Evolutionary conservation across 352 stramenopile species (phyloP).

Genomic region (Ochromonadaceae sp.): DNA sequence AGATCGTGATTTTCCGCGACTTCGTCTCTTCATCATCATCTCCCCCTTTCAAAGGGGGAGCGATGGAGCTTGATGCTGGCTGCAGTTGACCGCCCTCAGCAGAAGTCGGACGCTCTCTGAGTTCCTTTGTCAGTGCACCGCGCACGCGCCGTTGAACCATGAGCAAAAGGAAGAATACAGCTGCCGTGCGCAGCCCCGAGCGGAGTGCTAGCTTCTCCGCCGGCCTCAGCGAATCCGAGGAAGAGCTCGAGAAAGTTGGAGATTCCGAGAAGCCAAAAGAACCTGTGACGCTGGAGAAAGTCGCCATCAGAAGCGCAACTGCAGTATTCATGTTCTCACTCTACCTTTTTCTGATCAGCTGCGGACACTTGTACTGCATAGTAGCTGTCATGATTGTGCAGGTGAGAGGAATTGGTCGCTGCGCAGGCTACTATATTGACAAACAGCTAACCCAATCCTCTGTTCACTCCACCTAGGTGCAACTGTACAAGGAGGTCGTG

Average conservation of each 20-base stretch:
- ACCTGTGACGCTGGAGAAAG: constrained; percentile 1
- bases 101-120: no score
- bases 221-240: no score
- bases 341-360: neutral
- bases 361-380: constrained; percentile 16
- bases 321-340: no score
- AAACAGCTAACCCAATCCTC: no score
- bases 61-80: no score
- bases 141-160: neutral
- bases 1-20: no score
- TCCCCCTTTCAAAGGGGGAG: no score
- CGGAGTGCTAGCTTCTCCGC: neutral
- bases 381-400: neutral
- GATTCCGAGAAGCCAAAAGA: neutral
- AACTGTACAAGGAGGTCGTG: constrained; percentile 89
- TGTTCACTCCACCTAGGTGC: neutral
- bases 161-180: neutral
- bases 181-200: neutral
- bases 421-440: no score
- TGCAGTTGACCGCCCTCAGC: no score
- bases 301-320: neutral
- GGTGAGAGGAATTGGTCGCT: no score
- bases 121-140: neutral
- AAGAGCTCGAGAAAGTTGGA: neutral
- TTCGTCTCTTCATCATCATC: no score